Evolutionary conservation across 1,139 yeast genomes (phyloP).

Genomic region (Zygosaccharomyces sapae): DNA sequence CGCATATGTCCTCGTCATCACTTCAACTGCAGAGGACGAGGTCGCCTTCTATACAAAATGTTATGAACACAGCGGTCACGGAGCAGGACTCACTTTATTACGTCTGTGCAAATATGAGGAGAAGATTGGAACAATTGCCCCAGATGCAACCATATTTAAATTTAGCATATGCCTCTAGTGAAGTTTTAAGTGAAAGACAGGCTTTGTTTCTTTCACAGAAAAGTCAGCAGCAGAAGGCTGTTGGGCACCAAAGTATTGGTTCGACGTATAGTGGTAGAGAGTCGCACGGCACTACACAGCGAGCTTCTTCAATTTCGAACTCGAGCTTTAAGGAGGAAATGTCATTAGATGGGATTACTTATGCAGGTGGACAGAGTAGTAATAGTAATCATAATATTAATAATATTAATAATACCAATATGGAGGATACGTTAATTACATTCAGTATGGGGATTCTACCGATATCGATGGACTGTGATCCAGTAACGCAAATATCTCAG

Average conservation of each 20-base stretch:
- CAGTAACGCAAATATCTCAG: constrained; percentile 87
- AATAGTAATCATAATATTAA: constrained; percentile 31
- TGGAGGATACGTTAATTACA: constrained; percentile 42
- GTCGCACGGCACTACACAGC: constrained; percentile 18
- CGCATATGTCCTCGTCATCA: constrained; percentile 17
- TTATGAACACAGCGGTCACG: constrained; percentile 62
- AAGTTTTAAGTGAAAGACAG: constrained; percentile 66
- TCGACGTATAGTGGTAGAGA: constrained; percentile 21
- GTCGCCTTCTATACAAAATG: constrained; percentile 37
- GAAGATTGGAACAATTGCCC: constrained; percentile 57
- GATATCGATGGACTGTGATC: constrained; percentile 72
- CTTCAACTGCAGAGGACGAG: constrained; percentile 17
- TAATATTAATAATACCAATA: constrained; percentile 36
- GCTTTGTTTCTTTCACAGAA: constrained; percentile 53
- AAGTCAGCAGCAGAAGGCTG: constrained; percentile 30
- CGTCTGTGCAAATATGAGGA: constrained; percentile 58
- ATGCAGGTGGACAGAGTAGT: constrained; percentile 17
- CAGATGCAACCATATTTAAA: constrained; percentile 70
- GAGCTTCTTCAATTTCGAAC: constrained; percentile 31
- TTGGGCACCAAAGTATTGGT: constrained; percentile 17
- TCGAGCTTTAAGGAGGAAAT: constrained; percentile 24
- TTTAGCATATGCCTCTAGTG: constrained; percentile 59
- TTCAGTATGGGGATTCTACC: constrained; percentile 76
- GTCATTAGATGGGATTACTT: constrained; percentile 24
- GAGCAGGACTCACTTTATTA: constrained; percentile 71